These are phyloP conservation scores for Cinnamomum micranthum DNA, from an alignment of 164 flowering plant species.

Conservation along the genomic window DNA sequence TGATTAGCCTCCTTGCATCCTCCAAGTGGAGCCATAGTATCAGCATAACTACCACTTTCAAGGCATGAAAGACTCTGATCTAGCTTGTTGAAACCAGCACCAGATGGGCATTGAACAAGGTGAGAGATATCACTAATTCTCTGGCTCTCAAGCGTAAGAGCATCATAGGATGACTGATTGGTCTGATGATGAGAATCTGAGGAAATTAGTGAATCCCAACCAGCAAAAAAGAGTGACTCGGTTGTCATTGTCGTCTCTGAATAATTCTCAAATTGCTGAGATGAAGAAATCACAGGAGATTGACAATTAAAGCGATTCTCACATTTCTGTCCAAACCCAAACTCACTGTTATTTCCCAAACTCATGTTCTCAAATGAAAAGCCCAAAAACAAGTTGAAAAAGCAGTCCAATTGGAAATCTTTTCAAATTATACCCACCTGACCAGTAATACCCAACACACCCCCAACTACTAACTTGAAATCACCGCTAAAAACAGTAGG, in stretches of 20 bases:
- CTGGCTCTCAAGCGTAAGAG: constrained; percentile 34
- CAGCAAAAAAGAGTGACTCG: constrained; percentile 45
- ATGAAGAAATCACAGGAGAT: constrained; percentile 34
- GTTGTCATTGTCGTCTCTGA: constrained; percentile 37
- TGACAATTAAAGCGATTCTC: constrained; percentile 30
- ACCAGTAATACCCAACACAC: background rate
- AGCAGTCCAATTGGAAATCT: constrained; percentile 6
- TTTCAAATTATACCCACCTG: background rate
- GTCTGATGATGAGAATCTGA: constrained; percentile 41
- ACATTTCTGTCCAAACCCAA: constrained; percentile 43
- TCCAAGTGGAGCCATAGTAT: constrained; percentile 22
- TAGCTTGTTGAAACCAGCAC: constrained; percentile 38
- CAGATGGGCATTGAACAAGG: constrained; percentile 42
- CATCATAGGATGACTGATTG: constrained; percentile 31
- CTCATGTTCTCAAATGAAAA: constrained; percentile 34
- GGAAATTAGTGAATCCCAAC: constrained; percentile 80
- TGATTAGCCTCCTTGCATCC: constrained; percentile 13
- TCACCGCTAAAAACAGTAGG: constrained; percentile 1
- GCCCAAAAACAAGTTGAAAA: background rate
- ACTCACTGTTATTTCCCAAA: constrained; percentile 38
- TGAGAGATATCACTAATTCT: constrained; percentile 34
- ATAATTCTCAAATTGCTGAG: constrained; percentile 29
- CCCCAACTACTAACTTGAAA: background rate
- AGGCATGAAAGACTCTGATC: constrained; percentile 48
- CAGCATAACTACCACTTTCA: constrained; percentile 57